These are phyloP conservation scores for Agaricus sinodeliciosus DNA, from an alignment of 768 basidiomycete genomes.

Conservation along the genomic window DNA sequence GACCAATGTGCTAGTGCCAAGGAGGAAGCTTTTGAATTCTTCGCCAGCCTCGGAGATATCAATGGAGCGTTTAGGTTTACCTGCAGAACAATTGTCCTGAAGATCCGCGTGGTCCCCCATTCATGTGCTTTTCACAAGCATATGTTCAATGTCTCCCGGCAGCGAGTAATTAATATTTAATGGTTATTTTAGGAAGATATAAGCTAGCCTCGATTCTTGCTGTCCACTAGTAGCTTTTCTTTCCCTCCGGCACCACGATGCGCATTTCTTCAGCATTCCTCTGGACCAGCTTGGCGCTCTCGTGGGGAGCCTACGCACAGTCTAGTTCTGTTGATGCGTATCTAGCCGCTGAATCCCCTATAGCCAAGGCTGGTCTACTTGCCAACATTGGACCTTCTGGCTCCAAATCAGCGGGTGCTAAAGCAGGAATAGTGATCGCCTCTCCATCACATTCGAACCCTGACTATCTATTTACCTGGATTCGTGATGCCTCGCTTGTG, in stretches of 20 bases:
- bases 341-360: constrained; percentile 43
- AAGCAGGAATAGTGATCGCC: constrained; percentile 41
- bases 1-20: too few species aligned
- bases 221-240: neutral
- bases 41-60: neutral
- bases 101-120: neutral
- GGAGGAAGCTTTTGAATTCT: neutral
- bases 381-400: constrained; percentile 67
- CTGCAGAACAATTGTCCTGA: neutral
- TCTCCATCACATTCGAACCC: constrained; percentile 41
- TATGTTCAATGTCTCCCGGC: neutral
- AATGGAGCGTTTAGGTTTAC: neutral
- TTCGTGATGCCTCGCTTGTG: constrained; percentile 61
- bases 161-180: neutral
- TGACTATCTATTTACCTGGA: constrained; percentile 62
- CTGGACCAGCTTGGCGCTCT: neutral
- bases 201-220: neutral
- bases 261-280: neutral
- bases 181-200: neutral
- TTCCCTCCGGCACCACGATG: neutral
- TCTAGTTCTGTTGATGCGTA: constrained; percentile 26
- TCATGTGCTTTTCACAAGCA: neutral
- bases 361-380: constrained; percentile 61
- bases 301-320: neutral
- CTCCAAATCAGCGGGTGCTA: constrained; percentile 48